Conservation (phyloP, 805 yeast species). For the Cyberlindnera xylosilytica region DNA sequence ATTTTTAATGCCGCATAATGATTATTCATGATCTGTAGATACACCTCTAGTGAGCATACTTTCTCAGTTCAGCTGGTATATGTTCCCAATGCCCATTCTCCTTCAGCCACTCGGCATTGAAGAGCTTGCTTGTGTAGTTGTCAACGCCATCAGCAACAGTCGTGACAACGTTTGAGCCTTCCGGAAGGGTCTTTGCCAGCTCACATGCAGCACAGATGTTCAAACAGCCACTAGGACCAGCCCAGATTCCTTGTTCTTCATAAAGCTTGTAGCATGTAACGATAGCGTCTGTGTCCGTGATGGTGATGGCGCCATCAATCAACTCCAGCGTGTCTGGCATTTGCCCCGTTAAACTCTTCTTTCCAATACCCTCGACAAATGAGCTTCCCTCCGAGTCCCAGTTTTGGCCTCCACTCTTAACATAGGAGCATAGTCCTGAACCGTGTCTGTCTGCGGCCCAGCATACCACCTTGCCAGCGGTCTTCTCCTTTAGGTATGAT, state of each 20-base stretch:
- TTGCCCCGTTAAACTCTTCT: constrained; percentile 23
- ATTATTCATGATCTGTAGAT: no score
- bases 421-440: constrained; percentile 49
- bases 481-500: constrained; percentile 50
- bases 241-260: constrained; percentile 18
- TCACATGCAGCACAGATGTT: constrained; percentile 23
- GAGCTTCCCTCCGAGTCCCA: constrained; percentile 26
- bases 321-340: constrained; percentile 17
- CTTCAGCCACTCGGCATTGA: constrained; percentile 19
- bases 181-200: constrained; percentile 23
- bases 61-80: constrained; percentile 17
- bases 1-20: no score
- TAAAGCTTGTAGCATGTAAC: constrained; percentile 17
- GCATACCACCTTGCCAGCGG: constrained; percentile 36
- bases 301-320: constrained; percentile 18
- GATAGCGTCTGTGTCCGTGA: constrained; percentile 19
- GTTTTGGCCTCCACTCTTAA: constrained; percentile 18
- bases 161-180: constrained; percentile 26
- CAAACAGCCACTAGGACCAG: constrained; percentile 25
- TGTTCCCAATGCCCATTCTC: constrained; percentile 23
- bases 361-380: constrained; percentile 28
- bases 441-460: constrained; percentile 82
- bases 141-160: constrained; percentile 23
- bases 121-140: constrained; percentile 24
- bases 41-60: constrained; percentile 16